phyloP scores from a whole-genome alignment of 192 early-diverging fungal genomes.

The Coemansia guatemalensis region DNA sequence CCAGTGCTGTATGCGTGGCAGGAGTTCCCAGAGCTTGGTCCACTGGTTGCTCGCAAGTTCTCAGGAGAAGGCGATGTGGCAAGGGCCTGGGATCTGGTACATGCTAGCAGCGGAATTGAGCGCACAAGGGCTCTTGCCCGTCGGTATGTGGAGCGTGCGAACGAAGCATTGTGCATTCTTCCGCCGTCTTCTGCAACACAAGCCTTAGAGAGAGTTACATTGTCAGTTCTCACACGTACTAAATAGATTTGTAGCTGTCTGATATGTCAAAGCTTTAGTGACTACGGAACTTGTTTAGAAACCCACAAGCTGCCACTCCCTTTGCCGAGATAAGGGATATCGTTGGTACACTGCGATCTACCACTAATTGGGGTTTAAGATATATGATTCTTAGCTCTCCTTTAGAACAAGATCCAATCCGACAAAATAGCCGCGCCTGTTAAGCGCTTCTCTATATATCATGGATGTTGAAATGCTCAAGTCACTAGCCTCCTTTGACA shows the following conservation, averaged over 20 bases:
- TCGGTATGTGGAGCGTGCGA: slow-evolving; percentile 73
- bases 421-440: too few relatives aligned
- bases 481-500: slow-evolving; percentile 59
- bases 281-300: too few relatives aligned
- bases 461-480: neutral
- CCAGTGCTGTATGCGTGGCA: slow-evolving; percentile 94
- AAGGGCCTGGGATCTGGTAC: slow-evolving; percentile 72
- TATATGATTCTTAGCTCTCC: too few relatives aligned
- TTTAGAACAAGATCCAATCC: too few relatives aligned
- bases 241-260: slow-evolving; percentile 55
- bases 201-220: slow-evolving; percentile 77
- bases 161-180: slow-evolving; percentile 63
- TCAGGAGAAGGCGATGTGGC: slow-evolving; percentile 71
- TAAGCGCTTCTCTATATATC: too few relatives aligned
- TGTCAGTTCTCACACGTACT: slow-evolving; percentile 78
- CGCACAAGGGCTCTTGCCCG: slow-evolving; percentile 74
- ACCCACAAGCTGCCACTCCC: too few relatives aligned
- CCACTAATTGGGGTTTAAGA: too few relatives aligned
- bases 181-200: slow-evolving; percentile 73
- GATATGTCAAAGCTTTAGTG: too few relatives aligned
- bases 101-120: slow-evolving; percentile 74
- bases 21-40: slow-evolving; percentile 78
- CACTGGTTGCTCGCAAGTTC: slow-evolving; percentile 88
- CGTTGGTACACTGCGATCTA: too few relatives aligned
- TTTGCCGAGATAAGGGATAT: too few relatives aligned